A percentile compares a stretch with the other conserved stretches of the same genome.
Evolutionary conservation across 2,329 filamentous ascomycete species (phyloP).

Genomic region (Didymellaceae sp.): DNA sequence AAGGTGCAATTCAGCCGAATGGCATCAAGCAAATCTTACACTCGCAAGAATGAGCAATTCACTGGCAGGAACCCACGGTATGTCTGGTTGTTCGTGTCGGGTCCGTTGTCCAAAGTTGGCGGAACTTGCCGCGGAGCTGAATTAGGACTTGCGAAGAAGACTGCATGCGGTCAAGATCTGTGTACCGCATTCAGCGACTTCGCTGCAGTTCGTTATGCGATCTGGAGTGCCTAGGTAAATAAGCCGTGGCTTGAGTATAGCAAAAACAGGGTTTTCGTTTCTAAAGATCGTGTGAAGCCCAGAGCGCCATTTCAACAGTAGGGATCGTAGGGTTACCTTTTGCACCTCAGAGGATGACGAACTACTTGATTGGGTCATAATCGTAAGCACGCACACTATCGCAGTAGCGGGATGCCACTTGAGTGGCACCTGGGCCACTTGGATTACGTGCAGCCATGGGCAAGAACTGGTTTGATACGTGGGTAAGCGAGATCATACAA

Average conservation of each 20-base stretch:
- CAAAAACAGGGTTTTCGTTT: no score
- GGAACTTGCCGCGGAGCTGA: neutral
- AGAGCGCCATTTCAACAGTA: no score
- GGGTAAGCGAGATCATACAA: constrained; percentile 16
- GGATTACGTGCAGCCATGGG: constrained; percentile 11
- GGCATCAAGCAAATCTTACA: no score
- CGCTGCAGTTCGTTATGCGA: neutral
- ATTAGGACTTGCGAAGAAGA: neutral
- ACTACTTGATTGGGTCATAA: no score
- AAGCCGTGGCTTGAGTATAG: neutral
- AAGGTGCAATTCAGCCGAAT: no score
- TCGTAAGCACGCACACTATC: no score
- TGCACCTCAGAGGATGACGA: no score
- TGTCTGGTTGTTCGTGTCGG: neutral
- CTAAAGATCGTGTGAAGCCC: no score
- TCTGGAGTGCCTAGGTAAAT: neutral
- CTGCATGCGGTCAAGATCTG: constrained; percentile 1
- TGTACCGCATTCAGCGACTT: neutral
- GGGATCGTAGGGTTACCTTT: no score
- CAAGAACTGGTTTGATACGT: constrained; percentile 8
- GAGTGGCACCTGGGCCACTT: constrained; percentile 5
- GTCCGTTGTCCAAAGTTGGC: neutral
- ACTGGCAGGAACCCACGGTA: no score
- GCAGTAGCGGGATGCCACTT: constrained; percentile 1
- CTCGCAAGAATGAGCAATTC: no score